Evolutionary conservation across 2,329 filamentous ascomycete genomes (phyloP), one percentile per base, ranked within the genome.

Genomic region (Aspergillus sp.): DNA sequence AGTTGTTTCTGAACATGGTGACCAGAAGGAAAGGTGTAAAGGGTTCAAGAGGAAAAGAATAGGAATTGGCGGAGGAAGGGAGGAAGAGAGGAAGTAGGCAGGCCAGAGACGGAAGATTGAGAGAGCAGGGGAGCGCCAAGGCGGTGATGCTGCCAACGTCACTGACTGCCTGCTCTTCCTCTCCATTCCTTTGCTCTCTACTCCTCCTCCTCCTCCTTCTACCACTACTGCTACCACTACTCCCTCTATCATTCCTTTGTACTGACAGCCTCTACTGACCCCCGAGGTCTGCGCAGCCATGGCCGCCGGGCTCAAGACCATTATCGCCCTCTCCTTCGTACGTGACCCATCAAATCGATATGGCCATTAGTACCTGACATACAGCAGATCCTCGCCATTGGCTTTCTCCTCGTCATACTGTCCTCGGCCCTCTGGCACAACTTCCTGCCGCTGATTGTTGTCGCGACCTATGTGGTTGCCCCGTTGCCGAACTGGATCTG

Each of bases 401-500:
- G 91, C 52, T 98, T 98, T 69, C 84, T 98, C 52, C 86, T 98
- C 48, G 91, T 96, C 49, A 98, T 98, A 64, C 83, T 98, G 52
- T 95, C 88, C 43, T 93, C 88, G 58, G 91, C 91, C 31, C 78
- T 98, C 48, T 98, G 82, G 75, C 75, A 89, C 58, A 85, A 86
- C 64, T 98, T 93, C 75, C 85, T 91, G 52, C 86, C 91, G 35
- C 78, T 98, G 43, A 77, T 96, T 44, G 91, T 98, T 49, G 91
- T 98, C 43, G 89, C 80, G 49, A 96, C 89, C 50, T 98, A 95
- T 68, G 77, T 95, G 45, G 61, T 96, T 51, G 91, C 91, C 35
- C 91, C 91, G 17, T 64, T 98, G 36, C 91, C 91, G 42, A 98
- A 98, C 74, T 96, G 86, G 84, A 81, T 96, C 63, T 94, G 88